phyloP scores from a whole-genome alignment of 306 rosid genomes.

The Acacia confusa region DNA sequence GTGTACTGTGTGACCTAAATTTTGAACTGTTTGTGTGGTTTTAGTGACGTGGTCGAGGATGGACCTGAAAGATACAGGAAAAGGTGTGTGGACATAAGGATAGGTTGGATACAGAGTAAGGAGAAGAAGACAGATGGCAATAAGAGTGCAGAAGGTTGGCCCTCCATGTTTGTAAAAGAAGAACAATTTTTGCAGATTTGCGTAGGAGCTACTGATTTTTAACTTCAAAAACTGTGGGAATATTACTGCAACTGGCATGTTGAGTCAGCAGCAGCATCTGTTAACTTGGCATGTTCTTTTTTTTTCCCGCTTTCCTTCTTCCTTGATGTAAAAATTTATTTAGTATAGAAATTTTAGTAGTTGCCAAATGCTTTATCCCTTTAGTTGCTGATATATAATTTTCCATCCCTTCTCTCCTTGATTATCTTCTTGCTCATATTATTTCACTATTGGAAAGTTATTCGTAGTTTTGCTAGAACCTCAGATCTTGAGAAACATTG shows the following conservation, averaged over 20 bases:
- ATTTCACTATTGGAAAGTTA: background rate
- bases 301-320: background rate
- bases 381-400: background rate
- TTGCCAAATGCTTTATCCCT: constrained; percentile 23
- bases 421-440: background rate
- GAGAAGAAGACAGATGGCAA: constrained; percentile 14
- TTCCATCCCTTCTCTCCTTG: background rate
- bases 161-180: constrained; percentile 24
- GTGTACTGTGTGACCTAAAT: background rate
- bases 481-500: background rate
- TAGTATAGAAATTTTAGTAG: constrained; percentile 18
- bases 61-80: background rate
- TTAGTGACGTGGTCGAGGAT: background rate
- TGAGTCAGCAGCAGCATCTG: constrained; percentile 36
- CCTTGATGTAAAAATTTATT: constrained; percentile 25
- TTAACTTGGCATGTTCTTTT: constrained; percentile 32
- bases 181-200: constrained; percentile 24
- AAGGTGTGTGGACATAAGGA: background rate
- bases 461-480: background rate
- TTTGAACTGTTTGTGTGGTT: constrained; percentile 2
- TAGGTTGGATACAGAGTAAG: background rate
- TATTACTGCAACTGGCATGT: constrained; percentile 32
- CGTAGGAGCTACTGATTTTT: constrained; percentile 25
- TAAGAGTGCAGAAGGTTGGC: constrained; percentile 26
- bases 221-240: constrained; percentile 38